phyloP scores from a whole-genome alignment of 2,329 filamentous ascomycete species.

The Colletotrichum nymphaeae region DNA sequence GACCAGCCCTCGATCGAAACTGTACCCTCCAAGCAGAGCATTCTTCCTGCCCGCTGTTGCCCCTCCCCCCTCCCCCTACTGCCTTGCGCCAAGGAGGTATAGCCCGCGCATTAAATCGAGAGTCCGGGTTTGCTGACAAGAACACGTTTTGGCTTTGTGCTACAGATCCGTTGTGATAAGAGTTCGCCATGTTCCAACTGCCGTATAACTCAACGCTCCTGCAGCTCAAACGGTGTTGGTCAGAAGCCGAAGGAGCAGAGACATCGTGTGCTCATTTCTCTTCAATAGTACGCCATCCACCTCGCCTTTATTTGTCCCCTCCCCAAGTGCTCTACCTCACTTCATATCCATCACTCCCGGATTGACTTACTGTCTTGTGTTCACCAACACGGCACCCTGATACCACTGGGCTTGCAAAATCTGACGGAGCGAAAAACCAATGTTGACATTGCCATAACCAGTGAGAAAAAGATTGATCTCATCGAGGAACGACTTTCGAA shows the following conservation, averaged over 20 bases:
- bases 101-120: neutral
- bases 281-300: conserved; percentile 64
- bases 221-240: conserved; percentile 65
- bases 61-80: neutral
- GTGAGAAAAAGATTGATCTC: conserved; percentile 65
- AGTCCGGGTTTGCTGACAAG: conserved; percentile 30
- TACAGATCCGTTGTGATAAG: conserved; percentile 69
- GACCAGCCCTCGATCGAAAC: neutral
- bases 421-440: neutral
- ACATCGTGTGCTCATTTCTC: conserved; percentile 69
- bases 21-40: neutral
- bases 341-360: neutral
- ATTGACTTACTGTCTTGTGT: neutral
- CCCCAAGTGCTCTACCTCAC: neutral
- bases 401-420: neutral
- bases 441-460: conserved; percentile 38
- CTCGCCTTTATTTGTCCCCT: neutral
- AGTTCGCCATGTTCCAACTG: conserved; percentile 69
- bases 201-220: conserved; percentile 62
- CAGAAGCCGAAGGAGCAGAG: conserved; percentile 66
- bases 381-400: neutral
- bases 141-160: conserved; percentile 5
- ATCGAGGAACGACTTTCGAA: conserved; percentile 57
- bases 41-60: neutral
- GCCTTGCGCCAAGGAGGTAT: neutral